Evolutionary conservation across 2,329 filamentous ascomycete genomes (phyloP).

Genomic region (Didymella exigua): DNA sequence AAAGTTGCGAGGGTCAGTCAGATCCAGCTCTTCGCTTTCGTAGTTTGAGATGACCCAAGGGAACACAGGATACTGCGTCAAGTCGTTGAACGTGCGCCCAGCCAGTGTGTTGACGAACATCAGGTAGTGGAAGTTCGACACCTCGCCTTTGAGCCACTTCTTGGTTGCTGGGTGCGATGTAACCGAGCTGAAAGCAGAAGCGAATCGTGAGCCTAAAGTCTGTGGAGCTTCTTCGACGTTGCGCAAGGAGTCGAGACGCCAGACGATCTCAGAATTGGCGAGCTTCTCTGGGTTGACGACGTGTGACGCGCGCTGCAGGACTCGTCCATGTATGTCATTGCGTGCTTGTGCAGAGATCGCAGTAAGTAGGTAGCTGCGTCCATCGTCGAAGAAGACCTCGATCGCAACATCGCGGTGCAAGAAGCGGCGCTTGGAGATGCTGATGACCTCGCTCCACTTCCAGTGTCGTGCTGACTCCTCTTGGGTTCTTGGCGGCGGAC

Average conservation of each 20-base stretch:
- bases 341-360: slow-evolving; percentile 74
- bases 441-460: slow-evolving; percentile 94
- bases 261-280: slow-evolving; percentile 82
- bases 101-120: slow-evolving; percentile 99
- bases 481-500: slow-evolving; percentile 39
- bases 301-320: slow-evolving; percentile 80
- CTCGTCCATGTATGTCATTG: slow-evolving; percentile 79
- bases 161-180: slow-evolving; percentile 83
- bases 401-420: slow-evolving; percentile 93
- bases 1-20: slow-evolving; percentile 83
- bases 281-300: slow-evolving; percentile 72
- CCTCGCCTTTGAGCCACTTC: slow-evolving; percentile 90
- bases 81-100: slow-evolving; percentile 93
- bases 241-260: slow-evolving; percentile 86
- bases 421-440: slow-evolving; percentile 93
- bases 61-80: slow-evolving; percentile 98
- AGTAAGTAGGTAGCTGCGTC: slow-evolving; percentile 90
- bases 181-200: slow-evolving; percentile 85
- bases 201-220: slow-evolving; percentile 83
- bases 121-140: slow-evolving; percentile 98
- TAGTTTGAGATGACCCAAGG: slow-evolving; percentile 98
- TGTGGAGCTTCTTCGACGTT: slow-evolving; percentile 67
- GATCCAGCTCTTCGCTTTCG: slow-evolving; percentile 87
- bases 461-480: slow-evolving; percentile 83
- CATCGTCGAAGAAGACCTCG: slow-evolving; percentile 98